A percentile compares a stretch with the other conserved stretches of the same genome.
Evolutionary conservation across 257 asterid genomes (phyloP).

Genomic region (Scutellaria baicalensis): DNA sequence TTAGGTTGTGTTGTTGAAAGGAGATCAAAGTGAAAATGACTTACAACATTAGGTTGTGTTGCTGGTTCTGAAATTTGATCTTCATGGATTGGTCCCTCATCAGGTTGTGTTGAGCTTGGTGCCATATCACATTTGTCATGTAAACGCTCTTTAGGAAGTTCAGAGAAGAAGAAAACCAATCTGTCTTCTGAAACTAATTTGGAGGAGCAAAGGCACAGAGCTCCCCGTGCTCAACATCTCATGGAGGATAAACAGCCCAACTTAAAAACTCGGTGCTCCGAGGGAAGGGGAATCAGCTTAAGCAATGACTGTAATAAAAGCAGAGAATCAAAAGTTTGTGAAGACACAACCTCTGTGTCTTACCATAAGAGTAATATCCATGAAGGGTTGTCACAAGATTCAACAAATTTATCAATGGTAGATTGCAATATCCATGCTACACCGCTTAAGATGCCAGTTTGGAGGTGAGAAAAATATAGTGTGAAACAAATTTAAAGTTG

Average conservation of each 20-base stretch:
- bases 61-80: too few species aligned
- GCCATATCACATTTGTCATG: too few species aligned
- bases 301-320: background rate
- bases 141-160: too few species aligned
- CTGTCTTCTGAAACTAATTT: background rate
- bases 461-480: constrained; percentile 41
- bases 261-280: too few species aligned
- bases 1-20: too few species aligned
- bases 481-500: background rate
- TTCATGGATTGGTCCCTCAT: too few species aligned
- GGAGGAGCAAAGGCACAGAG: background rate
- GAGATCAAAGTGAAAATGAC: too few species aligned
- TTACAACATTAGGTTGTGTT: too few species aligned
- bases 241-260: background rate
- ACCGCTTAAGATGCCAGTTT: constrained; percentile 37
- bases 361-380: background rate
- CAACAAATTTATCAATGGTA: background rate
- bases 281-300: background rate
- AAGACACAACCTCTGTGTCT: background rate
- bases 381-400: constrained; percentile 13
- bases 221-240: background rate
- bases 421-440: constrained; percentile 7
- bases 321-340: background rate
- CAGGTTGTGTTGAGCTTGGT: too few species aligned
- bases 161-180: background rate